A percentile compares a stretch with the other conserved stretches of the same genome.
These are phyloP conservation scores for Talaromyces ruber DNA, from an alignment of 495 filamentous ascomycete species.

Conservation along the genomic window DNA sequence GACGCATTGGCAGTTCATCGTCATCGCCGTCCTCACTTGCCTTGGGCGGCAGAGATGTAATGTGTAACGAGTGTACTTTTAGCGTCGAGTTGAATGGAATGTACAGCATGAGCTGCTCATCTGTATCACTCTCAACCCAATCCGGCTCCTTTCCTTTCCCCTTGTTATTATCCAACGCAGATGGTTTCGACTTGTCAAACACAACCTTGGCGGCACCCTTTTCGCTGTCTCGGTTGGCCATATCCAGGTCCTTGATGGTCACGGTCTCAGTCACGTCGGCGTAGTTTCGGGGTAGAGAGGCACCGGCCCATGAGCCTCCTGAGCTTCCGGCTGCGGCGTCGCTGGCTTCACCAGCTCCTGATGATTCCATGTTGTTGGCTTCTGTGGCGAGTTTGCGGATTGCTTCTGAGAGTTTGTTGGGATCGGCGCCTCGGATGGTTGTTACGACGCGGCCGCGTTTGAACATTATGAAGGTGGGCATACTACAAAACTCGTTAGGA, in stretches of 20 bases:
- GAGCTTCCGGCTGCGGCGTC: slow-evolving; percentile 15
- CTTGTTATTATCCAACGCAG: slow-evolving; percentile 44
- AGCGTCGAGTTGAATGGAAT: slow-evolving; percentile 81
- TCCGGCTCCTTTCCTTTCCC: slow-evolving; percentile 58
- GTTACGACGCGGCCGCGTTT: slow-evolving; percentile 58
- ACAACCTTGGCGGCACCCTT: slow-evolving; percentile 61
- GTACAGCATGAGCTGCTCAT: slow-evolving; percentile 94
- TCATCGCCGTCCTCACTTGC: slow-evolving; percentile 47
- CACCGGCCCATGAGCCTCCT: slow-evolving; percentile 62
- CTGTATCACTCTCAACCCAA: slow-evolving; percentile 98
- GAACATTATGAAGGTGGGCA: slow-evolving; percentile 91
- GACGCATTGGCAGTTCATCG: slow-evolving; percentile 73
- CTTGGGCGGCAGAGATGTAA: slow-evolving; percentile 68
- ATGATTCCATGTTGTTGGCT: slow-evolving; percentile 45
- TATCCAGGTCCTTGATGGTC: slow-evolving; percentile 70
- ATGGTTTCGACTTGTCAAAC: slow-evolving; percentile 62
- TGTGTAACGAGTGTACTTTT: slow-evolving; percentile 84
- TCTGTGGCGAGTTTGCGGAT: slow-evolving; percentile 67
- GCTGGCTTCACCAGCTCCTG: slow-evolving; percentile 27
- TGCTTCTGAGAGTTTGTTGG: slow-evolving; percentile 53
- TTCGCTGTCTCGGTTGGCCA: slow-evolving; percentile 74
- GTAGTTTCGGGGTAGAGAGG: slow-evolving; percentile 70
- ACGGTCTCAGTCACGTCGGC: slow-evolving; percentile 73
- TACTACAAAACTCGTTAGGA: slow-evolving; percentile 19
- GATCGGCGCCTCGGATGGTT: slow-evolving; percentile 67